These are phyloP conservation scores for Rhodotorula kratochvilovae DNA, from an alignment of 768 basidiomycete genomes.

Conservation along the genomic window DNA sequence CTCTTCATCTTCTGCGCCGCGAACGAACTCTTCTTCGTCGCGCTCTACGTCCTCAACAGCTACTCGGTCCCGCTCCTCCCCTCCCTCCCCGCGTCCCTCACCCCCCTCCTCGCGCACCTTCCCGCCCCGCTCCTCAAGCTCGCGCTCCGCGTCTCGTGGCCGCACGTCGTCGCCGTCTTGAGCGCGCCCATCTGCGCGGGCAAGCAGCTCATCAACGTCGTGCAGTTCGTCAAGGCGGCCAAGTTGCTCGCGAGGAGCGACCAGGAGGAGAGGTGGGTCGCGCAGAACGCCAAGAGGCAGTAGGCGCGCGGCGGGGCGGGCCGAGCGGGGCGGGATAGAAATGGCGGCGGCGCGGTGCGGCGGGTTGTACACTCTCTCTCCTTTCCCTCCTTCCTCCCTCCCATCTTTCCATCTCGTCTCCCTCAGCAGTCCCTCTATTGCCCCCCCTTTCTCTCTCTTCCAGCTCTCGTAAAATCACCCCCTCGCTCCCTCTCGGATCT, in stretches of 20 bases:
- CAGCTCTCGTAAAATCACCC: no score
- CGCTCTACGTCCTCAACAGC: slow-evolving; percentile 82
- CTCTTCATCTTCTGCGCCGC: slow-evolving; percentile 89
- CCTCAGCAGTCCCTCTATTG: no score
- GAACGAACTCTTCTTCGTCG: slow-evolving; percentile 93
- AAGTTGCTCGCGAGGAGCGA: slow-evolving; percentile 37
- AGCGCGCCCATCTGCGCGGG: slow-evolving; percentile 64
- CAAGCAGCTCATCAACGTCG: slow-evolving; percentile 90
- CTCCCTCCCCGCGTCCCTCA: slow-evolving; percentile 17
- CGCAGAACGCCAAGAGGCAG: background rate
- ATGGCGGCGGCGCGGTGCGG: no score
- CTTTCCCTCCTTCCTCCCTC: no score
- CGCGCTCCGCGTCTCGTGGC: slow-evolving; percentile 60
- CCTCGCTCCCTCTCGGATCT: no score
- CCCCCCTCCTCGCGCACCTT: background rate
- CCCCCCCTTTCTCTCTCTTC: no score
- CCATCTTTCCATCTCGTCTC: no score
- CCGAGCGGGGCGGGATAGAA: no score
- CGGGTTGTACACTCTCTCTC: no score
- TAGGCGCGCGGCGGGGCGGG: no score
- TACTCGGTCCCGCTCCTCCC: slow-evolving; percentile 57
- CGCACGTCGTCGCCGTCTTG: slow-evolving; percentile 62
- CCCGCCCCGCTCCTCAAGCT: slow-evolving; percentile 29
- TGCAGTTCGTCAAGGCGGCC: slow-evolving; percentile 97
- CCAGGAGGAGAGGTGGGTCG: slow-evolving; percentile 32